Base-by-base conservation (phyloP, 805 yeast genomes). In the Pichia cabralensis region DNA sequence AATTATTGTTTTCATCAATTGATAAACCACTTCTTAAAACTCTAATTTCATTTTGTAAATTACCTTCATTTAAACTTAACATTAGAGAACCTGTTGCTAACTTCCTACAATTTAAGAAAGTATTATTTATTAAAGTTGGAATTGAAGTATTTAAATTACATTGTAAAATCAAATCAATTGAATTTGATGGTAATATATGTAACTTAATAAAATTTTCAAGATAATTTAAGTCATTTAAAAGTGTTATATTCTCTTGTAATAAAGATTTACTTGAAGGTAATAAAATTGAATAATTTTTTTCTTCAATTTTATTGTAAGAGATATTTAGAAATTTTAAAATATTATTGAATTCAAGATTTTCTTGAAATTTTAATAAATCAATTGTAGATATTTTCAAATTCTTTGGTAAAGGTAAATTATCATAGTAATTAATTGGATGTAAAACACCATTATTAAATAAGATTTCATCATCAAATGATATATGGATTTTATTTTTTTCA, bases 361-460 rank as follows among this genome's bases (percentile, higher is more conserved):
- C 69, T 2, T 80, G 71, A 0, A 81, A 64, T 4, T 49, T 49
- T 8, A 85, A 58, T 34, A 88, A 62, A 35, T 84, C 79, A 4
- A 40, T 30, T 9, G 79, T 53, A 0, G 76, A 48, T 3, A 88
- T 68, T 6, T 63, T 52, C 21, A 88, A 53, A 17, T 60, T 54
- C 0, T 58, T 52, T 0, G 96, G 95, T 12, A 82, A 57, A 3
- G 71, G 43, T 1, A 82, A 61, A 5, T 65, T 54, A 24, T 67
- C 60, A n/a, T n/a, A n/a, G n/a, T n/a, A n/a, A 22, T 19, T 23
- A 9, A 30, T 26, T 20, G 88, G 75, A 51, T 84, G 95, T 1
- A 81, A 72, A 0, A 88, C 95, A 2, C 97, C 97, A 52, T 81
- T 80, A 42, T 72, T 75, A 52, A 82, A 88, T 11, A 88, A 50